Conservation (phyloP, 305 asterid species). For the Fraxinus ornus region DNA sequence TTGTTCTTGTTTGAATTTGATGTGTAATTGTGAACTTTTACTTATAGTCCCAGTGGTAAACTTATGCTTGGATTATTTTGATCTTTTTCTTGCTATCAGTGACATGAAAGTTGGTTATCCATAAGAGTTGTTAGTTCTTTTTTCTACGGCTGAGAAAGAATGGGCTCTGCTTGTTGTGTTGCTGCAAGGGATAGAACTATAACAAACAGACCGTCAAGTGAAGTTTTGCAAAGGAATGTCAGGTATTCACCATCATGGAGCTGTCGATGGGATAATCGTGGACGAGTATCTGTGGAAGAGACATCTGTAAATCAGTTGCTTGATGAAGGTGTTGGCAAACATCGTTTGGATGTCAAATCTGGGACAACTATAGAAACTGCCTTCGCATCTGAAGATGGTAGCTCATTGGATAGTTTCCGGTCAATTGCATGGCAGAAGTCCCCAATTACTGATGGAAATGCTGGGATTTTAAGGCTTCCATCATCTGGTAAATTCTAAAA, state of each 20-base stretch:
- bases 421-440: constrained; percentile 67
- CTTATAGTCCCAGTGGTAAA: constrained; percentile 29
- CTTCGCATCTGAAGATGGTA: constrained; percentile 46
- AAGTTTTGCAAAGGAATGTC: constrained; percentile 54
- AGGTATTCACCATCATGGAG: constrained; percentile 96
- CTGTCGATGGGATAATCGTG: constrained; percentile 92
- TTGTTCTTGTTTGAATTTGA: neutral
- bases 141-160: constrained; percentile 37
- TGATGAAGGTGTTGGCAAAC: constrained; percentile 44
- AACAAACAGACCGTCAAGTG: constrained; percentile 54
- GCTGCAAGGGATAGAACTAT: constrained; percentile 61
- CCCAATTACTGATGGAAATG: constrained; percentile 44
- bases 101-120: constrained; percentile 31
- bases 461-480: constrained; percentile 40
- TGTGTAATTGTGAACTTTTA: neutral
- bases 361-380: constrained; percentile 51
- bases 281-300: constrained; percentile 89
- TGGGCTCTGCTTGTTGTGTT: constrained; percentile 99
- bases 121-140: neutral
- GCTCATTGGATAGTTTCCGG: constrained; percentile 68
- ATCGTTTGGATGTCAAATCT: constrained; percentile 48
- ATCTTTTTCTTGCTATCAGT: constrained; percentile 17
- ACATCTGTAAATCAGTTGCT: constrained; percentile 30
- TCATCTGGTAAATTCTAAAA: constrained; percentile 36
- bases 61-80: neutral